A percentile compares a stretch with the other conserved stretches of the same genome.
Conservation (phyloP, 352 stramenopile genomes). For the Phytophthora multivora region DNA sequence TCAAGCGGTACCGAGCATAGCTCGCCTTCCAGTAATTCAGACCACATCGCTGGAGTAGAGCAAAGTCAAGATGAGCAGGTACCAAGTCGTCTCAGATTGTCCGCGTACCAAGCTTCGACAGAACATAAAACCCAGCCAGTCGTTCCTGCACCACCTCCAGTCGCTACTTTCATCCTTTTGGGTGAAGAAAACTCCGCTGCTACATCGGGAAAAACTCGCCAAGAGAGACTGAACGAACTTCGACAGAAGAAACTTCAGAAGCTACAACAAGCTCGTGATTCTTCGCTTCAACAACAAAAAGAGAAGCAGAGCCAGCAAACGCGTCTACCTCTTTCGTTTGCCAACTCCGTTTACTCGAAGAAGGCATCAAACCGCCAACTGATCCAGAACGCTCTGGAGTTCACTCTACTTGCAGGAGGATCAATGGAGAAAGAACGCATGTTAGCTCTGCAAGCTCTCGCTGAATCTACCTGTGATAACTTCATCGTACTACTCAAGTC, state of each 20-base stretch:
- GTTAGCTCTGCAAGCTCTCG: slow-evolving; percentile 48
- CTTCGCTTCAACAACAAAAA: slow-evolving; percentile 41
- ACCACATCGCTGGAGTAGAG: background rate
- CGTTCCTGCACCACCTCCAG: background rate
- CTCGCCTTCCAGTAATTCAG: background rate
- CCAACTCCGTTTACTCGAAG: slow-evolving; percentile 28
- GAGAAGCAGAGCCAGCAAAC: slow-evolving; percentile 23
- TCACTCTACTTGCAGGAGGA: slow-evolving; percentile 66
- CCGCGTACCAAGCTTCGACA: background rate
- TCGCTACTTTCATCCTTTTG: slow-evolving; percentile 23
- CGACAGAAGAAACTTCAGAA: slow-evolving; percentile 70
- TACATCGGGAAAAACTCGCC: slow-evolving; percentile 5
- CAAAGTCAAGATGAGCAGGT: background rate
- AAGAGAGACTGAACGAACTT: slow-evolving; percentile 50
- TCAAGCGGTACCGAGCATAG: background rate
- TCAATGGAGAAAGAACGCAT: slow-evolving; percentile 64
- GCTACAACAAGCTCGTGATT: slow-evolving; percentile 52
- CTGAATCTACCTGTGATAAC: slow-evolving; percentile 58
- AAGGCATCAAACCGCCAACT: slow-evolving; percentile 68
- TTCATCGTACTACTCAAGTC: slow-evolving; percentile 82
- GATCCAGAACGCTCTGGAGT: slow-evolving; percentile 85
- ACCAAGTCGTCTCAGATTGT: background rate
- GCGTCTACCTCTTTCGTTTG: slow-evolving; percentile 14
- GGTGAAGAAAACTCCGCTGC: background rate
- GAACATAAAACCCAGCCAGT: background rate